Percentiles rank a stretch among this genome's conserved stretches.
Conservation (phyloP, 257 asterid genomes). For the Paraleonurus japonicus region DNA sequence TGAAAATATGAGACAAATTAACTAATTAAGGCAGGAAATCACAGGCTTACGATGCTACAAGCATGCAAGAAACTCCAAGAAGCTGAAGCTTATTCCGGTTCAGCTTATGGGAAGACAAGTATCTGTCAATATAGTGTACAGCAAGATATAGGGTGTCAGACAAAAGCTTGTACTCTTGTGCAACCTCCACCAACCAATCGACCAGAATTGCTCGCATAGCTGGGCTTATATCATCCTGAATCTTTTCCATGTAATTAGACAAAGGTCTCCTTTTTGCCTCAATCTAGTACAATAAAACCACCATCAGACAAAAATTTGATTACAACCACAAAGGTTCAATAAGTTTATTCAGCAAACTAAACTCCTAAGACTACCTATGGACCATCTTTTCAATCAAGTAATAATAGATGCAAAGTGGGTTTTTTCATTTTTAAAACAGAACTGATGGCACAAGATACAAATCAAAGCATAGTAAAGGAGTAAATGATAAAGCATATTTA, state of each 20-base stretch:
- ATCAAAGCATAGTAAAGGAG: neutral
- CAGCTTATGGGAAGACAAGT: slow-evolving; percentile 53
- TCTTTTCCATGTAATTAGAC: slow-evolving; percentile 68
- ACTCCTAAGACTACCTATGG: neutral
- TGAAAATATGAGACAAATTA: neutral
- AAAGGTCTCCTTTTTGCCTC: slow-evolving; percentile 67
- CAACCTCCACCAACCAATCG: slow-evolving; percentile 93
- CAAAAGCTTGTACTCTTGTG: slow-evolving; percentile 72
- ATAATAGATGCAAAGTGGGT: neutral
- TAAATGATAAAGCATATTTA: neutral
- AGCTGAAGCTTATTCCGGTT: slow-evolving; percentile 75
- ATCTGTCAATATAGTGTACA: slow-evolving; percentile 70
- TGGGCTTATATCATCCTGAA: slow-evolving; percentile 63
- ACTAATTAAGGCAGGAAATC: neutral
- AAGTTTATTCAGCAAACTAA: neutral
- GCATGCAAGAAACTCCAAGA: slow-evolving; percentile 90
- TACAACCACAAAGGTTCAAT: neutral
- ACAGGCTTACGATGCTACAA: slow-evolving; percentile 75
- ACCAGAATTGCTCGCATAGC: slow-evolving; percentile 72
- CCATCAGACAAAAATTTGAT: slow-evolving; percentile 14
- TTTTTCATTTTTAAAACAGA: neutral
- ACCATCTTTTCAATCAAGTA: neutral
- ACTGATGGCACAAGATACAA: neutral
- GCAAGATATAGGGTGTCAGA: slow-evolving; percentile 76
- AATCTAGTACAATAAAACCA: slow-evolving; percentile 45